phyloP scores from a whole-genome alignment of 106 monocot species.

The Phalaenopsis equestris region DNA sequence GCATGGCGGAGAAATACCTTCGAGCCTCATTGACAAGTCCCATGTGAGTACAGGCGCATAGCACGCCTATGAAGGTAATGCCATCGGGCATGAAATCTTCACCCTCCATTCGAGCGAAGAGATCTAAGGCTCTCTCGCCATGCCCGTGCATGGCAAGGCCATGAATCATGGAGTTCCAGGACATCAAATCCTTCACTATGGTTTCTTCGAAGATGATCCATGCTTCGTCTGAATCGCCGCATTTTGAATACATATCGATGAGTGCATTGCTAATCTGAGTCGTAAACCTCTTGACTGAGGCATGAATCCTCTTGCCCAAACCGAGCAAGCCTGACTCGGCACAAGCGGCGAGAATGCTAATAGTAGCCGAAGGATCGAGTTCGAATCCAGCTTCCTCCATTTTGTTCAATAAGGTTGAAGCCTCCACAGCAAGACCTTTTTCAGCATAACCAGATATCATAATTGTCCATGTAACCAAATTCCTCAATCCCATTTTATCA shows the following conservation, averaged over 20 bases:
- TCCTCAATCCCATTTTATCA: conserved; percentile 65
- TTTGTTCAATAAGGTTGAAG: conserved; percentile 32
- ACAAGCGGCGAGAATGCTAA: conserved; percentile 65
- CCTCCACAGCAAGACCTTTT: conserved; percentile 47
- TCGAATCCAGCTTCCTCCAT: conserved; percentile 48
- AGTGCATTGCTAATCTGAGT: conserved; percentile 62
- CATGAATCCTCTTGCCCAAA: conserved; percentile 58
- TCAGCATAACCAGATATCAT: conserved; percentile 70
- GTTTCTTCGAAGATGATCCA: conserved; percentile 42
- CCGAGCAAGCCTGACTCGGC: conserved; percentile 60
- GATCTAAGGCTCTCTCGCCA: conserved; percentile 43
- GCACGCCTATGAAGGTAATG: conserved; percentile 58
- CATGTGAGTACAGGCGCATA: conserved; percentile 71
- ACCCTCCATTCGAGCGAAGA: conserved; percentile 51
- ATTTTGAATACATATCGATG: conserved; percentile 78
- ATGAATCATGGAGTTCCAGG: conserved; percentile 82
- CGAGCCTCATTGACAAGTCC: conserved; percentile 56
- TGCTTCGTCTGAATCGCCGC: conserved; percentile 50
- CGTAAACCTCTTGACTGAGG: conserved; percentile 12
- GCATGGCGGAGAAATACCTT: conserved; percentile 45
- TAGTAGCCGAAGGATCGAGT: conserved; percentile 30
- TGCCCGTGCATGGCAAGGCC: conserved; percentile 67
- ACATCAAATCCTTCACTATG: conserved; percentile 37
- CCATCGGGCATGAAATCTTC: conserved; percentile 55
- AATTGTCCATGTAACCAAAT: conserved; percentile 79